These are phyloP conservation scores for Zygosaccharomyces rouxii DNA, from an alignment of 805 yeast species.

Conservation along the genomic window DNA sequence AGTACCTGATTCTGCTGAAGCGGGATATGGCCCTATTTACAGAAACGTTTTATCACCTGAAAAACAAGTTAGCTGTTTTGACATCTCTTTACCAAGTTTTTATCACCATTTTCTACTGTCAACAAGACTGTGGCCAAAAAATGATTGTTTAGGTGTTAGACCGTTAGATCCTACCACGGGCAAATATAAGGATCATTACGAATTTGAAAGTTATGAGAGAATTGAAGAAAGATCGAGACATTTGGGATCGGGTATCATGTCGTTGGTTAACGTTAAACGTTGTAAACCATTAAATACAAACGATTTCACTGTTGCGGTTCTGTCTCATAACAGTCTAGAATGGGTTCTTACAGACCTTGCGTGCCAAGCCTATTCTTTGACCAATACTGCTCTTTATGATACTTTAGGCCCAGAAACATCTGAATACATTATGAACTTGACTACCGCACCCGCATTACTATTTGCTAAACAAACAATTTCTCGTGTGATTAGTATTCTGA, in stretches of 20 bases:
- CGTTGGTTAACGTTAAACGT: conserved; percentile 40
- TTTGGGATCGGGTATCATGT: conserved; percentile 54
- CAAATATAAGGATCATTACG: conserved; percentile 40
- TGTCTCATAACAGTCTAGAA: conserved; percentile 56
- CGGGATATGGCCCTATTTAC: conserved; percentile 50
- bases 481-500: conserved; percentile 44
- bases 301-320: conserved; percentile 50
- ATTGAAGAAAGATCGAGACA: conserved; percentile 42
- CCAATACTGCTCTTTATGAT: conserved; percentile 54
- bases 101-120: conserved; percentile 44
- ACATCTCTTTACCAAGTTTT: conserved; percentile 43
- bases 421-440: conserved; percentile 54
- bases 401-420: conserved; percentile 58
- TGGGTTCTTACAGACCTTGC: conserved; percentile 72
- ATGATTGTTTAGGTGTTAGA: conserved; percentile 47
- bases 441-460: conserved; percentile 59
- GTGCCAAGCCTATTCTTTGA: conserved; percentile 51
- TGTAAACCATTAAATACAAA: conserved; percentile 28
- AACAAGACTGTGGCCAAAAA: conserved; percentile 35
- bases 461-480: conserved; percentile 49
- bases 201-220: conserved; percentile 41
- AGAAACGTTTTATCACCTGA: conserved; percentile 41
- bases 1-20: conserved; percentile 36
- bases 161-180: conserved; percentile 31
- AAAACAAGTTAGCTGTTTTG: conserved; percentile 37